phyloP scores from a whole-genome alignment of 2,329 filamentous ascomycete species.

The Septoria linicola region DNA sequence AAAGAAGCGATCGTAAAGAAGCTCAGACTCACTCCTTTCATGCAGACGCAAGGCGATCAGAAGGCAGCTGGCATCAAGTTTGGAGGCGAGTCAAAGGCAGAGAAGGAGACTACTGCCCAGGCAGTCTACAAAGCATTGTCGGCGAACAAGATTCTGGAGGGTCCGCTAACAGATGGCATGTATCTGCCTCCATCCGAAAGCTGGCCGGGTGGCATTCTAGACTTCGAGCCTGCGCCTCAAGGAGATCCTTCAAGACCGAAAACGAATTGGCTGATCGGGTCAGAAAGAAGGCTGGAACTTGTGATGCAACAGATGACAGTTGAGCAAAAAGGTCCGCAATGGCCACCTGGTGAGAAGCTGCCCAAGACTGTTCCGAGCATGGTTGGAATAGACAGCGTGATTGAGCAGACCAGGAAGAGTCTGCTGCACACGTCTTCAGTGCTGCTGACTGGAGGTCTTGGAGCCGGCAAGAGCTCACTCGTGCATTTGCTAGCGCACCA shows the following conservation, averaged over 20 bases:
- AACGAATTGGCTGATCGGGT: constrained; percentile 71
- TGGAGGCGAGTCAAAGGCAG: constrained; percentile 80
- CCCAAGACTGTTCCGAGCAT: constrained; percentile 58
- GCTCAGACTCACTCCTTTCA: constrained; percentile 80
- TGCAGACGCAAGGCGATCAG: constrained; percentile 54
- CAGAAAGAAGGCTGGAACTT: constrained; percentile 70
- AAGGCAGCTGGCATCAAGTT: constrained; percentile 70
- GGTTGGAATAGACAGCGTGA: constrained; percentile 79
- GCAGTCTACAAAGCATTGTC: constrained; percentile 68
- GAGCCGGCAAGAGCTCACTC: constrained; percentile 84
- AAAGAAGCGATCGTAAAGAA: constrained; percentile 57
- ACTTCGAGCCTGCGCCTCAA: constrained; percentile 64
- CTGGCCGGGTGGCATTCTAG: constrained; percentile 82
- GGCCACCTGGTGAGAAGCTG: constrained; percentile 57
- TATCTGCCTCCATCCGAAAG: constrained; percentile 65
- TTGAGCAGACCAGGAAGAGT: constrained; percentile 71
- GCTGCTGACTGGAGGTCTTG: constrained; percentile 81
- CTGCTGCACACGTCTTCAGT: constrained; percentile 85
- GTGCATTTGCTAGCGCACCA: constrained; percentile 72
- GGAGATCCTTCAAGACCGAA: constrained; percentile 48
- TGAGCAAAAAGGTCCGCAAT: constrained; percentile 54
- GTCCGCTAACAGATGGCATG: constrained; percentile 86
- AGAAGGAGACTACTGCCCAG: constrained; percentile 73
- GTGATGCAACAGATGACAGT: constrained; percentile 75
- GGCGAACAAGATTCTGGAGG: constrained; percentile 68